Evolutionary conservation across 306 rosid genomes (phyloP), one percentile per base, ranked within the genome.

Genomic region (Geum urbanum): DNA sequence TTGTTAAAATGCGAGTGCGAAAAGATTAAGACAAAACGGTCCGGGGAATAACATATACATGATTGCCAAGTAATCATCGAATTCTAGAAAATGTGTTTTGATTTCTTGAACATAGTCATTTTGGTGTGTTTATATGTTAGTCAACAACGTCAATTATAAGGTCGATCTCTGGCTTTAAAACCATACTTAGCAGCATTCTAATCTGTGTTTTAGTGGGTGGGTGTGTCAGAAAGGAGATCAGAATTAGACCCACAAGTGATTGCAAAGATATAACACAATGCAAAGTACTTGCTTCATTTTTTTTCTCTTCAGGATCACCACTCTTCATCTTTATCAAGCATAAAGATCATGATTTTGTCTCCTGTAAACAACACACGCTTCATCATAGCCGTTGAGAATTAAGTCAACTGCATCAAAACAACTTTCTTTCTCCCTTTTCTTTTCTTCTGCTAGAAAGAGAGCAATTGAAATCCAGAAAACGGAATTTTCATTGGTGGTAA

Each of bases 361-460:
- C 86, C 87, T 76, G 32, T n/a, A 58, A 13, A 74, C 84, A 81
- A 41, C 85, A 79, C 82, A 84, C 77, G 86, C 86, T 80, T 86
- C 83, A 86, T 86, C 81, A 86, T 86, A 71, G 69, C 79, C 83
- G 79, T 84, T 76, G 79, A 73, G 75, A 54, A 27, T 44, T 55
- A 86, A 75, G 90, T 86, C 90, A 83, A 81, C 90, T 71, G 66
- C 78, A 74, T 74, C 66, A 47, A 63, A 74, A 61, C 66, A 49
- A 18, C 13, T 56, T 49, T 4, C 4, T 64, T 39, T 32, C 37
- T 32, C 37, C 37, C 37, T 32, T 32, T 32, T 32, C 3, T 32
- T 32, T 32, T 55, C 59, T 47, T 20, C 24, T 20, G 72, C 22
- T 44, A 8, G 3, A 45, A 75, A 72, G 71, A 60, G 48, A 13